A percentile compares a stretch with the other conserved stretches of the same genome.
Conservation (phyloP, 768 basidiomycete genomes). For the Trametes cinnabarina region DNA sequence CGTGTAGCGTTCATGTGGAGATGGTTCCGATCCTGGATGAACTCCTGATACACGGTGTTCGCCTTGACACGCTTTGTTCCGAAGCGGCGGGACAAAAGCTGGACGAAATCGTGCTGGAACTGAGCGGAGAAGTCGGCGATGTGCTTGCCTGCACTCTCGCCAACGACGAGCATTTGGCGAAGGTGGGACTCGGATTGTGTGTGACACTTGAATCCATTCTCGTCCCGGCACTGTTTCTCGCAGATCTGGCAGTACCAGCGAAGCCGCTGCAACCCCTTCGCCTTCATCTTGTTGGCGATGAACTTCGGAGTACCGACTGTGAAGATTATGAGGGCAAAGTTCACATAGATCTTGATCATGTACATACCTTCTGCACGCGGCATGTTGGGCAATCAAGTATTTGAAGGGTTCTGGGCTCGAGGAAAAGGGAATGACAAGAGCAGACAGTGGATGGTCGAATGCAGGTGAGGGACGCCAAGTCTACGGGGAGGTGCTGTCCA, state of each 20-base stretch:
- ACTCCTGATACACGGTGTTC: slow-evolving; percentile 97
- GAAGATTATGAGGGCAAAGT: background rate
- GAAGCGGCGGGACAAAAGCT: slow-evolving; percentile 85
- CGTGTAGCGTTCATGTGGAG: slow-evolving; percentile 98
- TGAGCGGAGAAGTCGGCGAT: slow-evolving; percentile 85
- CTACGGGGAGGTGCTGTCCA: too few species aligned
- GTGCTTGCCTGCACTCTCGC: slow-evolving; percentile 88
- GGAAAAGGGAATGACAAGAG: background rate
- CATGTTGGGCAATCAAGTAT: slow-evolving; percentile 43
- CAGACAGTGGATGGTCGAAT: background rate
- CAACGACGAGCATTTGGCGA: slow-evolving; percentile 96
- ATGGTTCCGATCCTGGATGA: slow-evolving; percentile 90
- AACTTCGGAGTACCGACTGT: slow-evolving; percentile 85
- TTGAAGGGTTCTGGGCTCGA: background rate
- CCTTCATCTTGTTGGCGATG: slow-evolving; percentile 95
- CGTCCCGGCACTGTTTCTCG: slow-evolving; percentile 97
- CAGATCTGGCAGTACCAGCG: slow-evolving; percentile 99
- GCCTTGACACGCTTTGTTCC: slow-evolving; percentile 94
- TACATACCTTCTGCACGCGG: slow-evolving; percentile 77
- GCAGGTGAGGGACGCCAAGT: too few species aligned
- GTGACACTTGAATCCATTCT: slow-evolving; percentile 99
- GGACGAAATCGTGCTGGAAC: slow-evolving; percentile 93
- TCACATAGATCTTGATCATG: background rate
- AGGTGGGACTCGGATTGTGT: slow-evolving; percentile 85
- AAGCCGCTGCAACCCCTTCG: slow-evolving; percentile 92